Evolutionary conservation across 2,329 filamentous ascomycete genomes (phyloP).

Genomic region (Colletotrichum plurivorum): DNA sequence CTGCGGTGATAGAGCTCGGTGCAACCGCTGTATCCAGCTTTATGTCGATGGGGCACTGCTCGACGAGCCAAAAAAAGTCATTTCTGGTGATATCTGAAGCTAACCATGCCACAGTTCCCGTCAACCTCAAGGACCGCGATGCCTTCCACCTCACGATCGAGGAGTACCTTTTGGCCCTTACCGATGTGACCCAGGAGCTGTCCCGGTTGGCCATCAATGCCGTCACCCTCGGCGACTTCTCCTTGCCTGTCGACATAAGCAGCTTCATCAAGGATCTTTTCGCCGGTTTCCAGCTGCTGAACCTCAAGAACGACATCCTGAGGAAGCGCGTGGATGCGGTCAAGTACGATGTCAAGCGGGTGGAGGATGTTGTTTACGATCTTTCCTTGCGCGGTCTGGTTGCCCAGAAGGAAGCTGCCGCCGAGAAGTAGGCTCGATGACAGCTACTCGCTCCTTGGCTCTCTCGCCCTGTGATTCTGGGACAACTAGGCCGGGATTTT

Average conservation of each 20-base stretch:
- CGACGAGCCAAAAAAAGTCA: slow-evolving; percentile 12
- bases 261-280: slow-evolving; percentile 96
- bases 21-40: too few species aligned
- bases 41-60: slow-evolving; percentile 35
- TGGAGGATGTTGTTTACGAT: slow-evolving; percentile 98
- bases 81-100: not conserved
- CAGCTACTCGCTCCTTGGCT: too few species aligned
- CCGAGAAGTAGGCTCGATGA: not conserved
- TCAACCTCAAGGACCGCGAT: slow-evolving; percentile 91
- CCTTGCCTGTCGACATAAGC: slow-evolving; percentile 88
- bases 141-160: slow-evolving; percentile 97
- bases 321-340: slow-evolving; percentile 91
- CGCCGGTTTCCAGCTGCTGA: slow-evolving; percentile 95
- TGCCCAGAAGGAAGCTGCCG: slow-evolving; percentile 52
- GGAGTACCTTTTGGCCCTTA: slow-evolving; percentile 93
- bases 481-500: too few species aligned
- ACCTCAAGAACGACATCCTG: slow-evolving; percentile 95
- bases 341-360: slow-evolving; percentile 98
- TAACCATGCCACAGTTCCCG: slow-evolving; percentile 74
- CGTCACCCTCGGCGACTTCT: slow-evolving; percentile 91
- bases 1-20: too few species aligned
- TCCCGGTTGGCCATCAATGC: slow-evolving; percentile 93
- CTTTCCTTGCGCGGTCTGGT: slow-evolving; percentile 88
- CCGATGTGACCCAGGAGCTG: slow-evolving; percentile 90
- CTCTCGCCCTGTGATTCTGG: too few species aligned